Base-by-base conservation (phyloP, 768 basidiomycete genomes). In the Panus rudis region DNA sequence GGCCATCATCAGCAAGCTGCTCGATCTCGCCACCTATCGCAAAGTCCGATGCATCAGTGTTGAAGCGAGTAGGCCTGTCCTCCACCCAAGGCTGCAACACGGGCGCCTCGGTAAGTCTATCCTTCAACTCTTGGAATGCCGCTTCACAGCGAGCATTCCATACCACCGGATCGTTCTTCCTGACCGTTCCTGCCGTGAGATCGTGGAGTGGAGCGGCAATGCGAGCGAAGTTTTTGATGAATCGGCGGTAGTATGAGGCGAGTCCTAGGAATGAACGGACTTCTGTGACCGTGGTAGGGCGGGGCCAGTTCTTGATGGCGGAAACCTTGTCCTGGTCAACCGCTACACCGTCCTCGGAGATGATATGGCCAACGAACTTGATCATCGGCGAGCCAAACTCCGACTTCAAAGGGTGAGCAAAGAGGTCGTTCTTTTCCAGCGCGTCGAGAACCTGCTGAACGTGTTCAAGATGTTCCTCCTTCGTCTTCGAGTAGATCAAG, bases 401-500 rank as follows among this genome's bases (percentile, higher is more conserved):
- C 10, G 50, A 63, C 49, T 68, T 70, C 7, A 57, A 47, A 1
- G 44, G 31, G 4, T 53, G 56, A 14, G 61, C 52, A 49, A 60
- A 68, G 6, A 70, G 52, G 14, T 50, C 52, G 13, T 62, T 56
- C 2, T 42, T 22, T 0, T 51, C 13, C 0, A 71, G 43, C 0
- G 63, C 54, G 0, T 57, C 43, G 1, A 72, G 33, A 0, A 72
- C 47, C 3, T 42, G 32, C 5, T 48, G 44, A 1, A 68, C 55
- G 53, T 71, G 56, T 1, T 22, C 0, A 1, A 45, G 30, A 21
- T 72, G 70, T 39, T 69, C 63, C 3, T 63, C 43, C 8, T 35
- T 6, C 11, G 27, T 28, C 6, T 14, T 14, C 23, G 41, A 42
- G 24, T 7, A 8, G 39, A 41, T 17, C 0, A 53, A 33, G 14